Evolutionary conservation across 306 rosid species (phyloP), one percentile per base, ranked within the genome.

Genomic region (Quercus aquifolioides): DNA sequence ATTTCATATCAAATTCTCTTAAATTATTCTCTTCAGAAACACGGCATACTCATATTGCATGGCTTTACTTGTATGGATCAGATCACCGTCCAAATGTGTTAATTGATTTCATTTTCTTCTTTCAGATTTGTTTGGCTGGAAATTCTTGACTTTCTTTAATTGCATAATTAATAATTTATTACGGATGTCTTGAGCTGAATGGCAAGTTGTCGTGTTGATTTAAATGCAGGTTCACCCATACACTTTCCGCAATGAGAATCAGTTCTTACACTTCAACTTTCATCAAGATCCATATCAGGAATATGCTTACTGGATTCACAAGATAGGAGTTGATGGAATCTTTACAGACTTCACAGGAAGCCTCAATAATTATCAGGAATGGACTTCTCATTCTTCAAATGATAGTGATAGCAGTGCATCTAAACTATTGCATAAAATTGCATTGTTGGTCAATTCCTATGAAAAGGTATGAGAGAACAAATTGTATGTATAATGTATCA

Each of bases 331-430:
- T 74, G 98, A 94, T 78, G 98, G 97, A 72, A 82, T 94, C 51
- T 94, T 94, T 59, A 94, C 98, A 67, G 97, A 94, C 88, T 92
- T 94, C 88, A 78, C 98, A 3, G 97, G 98, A 56, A 91, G 94
- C 82, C 94, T 94, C 60, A 93, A 92, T 76, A 79, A 81, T 51
- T 94, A 69, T 79, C 94, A 89, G 87, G 77, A 90, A 70, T 92
- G 92, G 91, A 87, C 87, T 21, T 76, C 93, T 62, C 74, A 74
- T 9, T 23, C 51, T 75, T 54, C 20, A 13, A 59, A 77, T 57
- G 84, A 79, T n/a, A 72, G 75, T 19, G 83, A 79, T 13, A 52
- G 19, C 31, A 75, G 58, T 49, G 95, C 87, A 30, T 78, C 93
- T 64, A 81, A 80, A 55, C 26, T 94, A 25, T 81, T 94, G 83